Evolutionary conservation across 768 basidiomycete species (phyloP), one percentile per base, ranked within the genome.

Genomic region (Leccinum arenicola): DNA sequence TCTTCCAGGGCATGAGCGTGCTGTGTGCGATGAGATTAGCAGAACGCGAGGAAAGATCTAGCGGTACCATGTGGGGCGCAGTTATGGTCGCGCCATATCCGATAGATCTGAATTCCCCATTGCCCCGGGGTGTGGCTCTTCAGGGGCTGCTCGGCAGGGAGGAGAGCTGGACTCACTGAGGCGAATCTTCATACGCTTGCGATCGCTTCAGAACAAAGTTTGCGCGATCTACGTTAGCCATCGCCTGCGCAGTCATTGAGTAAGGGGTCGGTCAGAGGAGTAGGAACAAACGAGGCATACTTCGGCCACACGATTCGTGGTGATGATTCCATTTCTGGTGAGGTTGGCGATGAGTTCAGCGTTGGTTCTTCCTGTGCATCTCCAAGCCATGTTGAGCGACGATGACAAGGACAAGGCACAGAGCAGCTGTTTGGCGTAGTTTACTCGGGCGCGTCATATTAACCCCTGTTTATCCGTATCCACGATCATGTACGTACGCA

Each of bases 41-140:
- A 35, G 33, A 35, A 35, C 33, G 12, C 27, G 50, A 49, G 50
- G 50, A 49, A 50, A n/a, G 21, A 27, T 31, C 17, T 10, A 6
- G 31, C 45, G 67, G 69, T 54, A 88, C 90, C 95, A 98, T 98
- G 70, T 99, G 96, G 1, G 96, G 96, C 0, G 96, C 96, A 40
- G 90, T 93, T 61, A 99, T 98, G 0, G 96, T 99, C 14, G 95
- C 95, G 12, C 85, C 87, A 67, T 89, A 82, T 2, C 91, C 89
- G 54, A 95, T 94, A 17, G 79, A 60, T 70, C 90, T 91, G 66
- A 36, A 60, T 60, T 12, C 23, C 49, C 31, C 14, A 38, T 38
- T 38, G 9, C 15, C 36, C n/a, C 15, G 36, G 15, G 6, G 25
- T 61, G 48, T 14, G 17, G 50, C 47, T 25, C 12, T 12, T 31